Evolutionary conservation across 2,329 filamentous ascomycete species (phyloP), one percentile per base, ranked within the genome.

Genomic region (Cladophialophora bantiana): DNA sequence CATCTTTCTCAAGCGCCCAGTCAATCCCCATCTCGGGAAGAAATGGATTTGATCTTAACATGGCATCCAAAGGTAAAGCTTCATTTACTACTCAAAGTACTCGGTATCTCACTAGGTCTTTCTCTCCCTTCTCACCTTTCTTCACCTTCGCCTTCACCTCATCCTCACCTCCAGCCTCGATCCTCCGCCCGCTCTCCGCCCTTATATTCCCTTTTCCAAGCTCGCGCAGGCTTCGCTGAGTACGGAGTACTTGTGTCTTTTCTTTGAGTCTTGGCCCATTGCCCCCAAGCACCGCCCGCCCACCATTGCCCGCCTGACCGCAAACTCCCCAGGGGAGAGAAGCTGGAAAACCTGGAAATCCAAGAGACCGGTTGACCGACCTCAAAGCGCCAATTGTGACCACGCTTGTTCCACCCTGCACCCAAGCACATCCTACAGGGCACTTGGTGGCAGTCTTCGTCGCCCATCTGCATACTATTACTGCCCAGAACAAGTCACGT

Each of bases 201-300:
- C 58, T 55, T 34, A 59, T 34, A 53, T 62, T 69, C 18, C 54
- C n/a, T 63, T 60, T 55, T 62, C 62, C 18, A 48, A 68, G 59
- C 70, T 71, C 71, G 70, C 71, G 72, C 72, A 70, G 72, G 72
- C 65, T 69, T 72, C 72, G 72, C 69, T 64, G 71, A 72, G 70
- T 60, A 31, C 59, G 31, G 26, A 26, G 26, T 26, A 26, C 26
- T 53, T 66, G 40, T 65, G 20, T 40, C 45, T 68, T 64, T 48
- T 62, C 7, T 48, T 56, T 52, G 13, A n/a, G 36, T 50, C 54
- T 64, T 60, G 52, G 54, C 62, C 48, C 59, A 56, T 40, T 34
- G 42, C 45, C 57, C 56, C 31, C 55, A 63, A 42, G 34, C 35
- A 20, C 54, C 34, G 50, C 20, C 38, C 56, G 56, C 59, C 62